A percentile compares a stretch with the other conserved stretches of the same genome.
phyloP scores from a whole-genome alignment of 1,139 yeast genomes.

The Scheffersomyces titani region DNA sequence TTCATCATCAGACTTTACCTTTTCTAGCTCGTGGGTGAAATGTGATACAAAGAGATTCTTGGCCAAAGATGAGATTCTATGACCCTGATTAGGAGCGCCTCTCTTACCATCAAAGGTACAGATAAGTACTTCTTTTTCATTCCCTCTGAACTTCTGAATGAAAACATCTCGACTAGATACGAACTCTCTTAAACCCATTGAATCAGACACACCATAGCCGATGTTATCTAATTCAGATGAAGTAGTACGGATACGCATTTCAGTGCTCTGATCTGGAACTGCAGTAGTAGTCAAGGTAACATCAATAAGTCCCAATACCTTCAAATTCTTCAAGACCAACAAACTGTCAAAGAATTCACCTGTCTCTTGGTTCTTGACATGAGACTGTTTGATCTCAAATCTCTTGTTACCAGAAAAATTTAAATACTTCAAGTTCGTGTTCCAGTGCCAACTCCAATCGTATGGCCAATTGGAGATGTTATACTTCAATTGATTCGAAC shows the following conservation, averaged over 20 bases:
- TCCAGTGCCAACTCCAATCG: slow-evolving; percentile 98
- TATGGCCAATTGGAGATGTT: slow-evolving; percentile 93
- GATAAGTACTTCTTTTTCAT: slow-evolving; percentile 66
- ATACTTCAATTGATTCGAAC: slow-evolving; percentile 86
- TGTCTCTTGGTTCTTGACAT: slow-evolving; percentile 46
- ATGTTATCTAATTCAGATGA: slow-evolving; percentile 79
- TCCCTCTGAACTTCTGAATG: slow-evolving; percentile 84
- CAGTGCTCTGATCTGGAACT: slow-evolving; percentile 85
- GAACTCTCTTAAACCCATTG: slow-evolving; percentile 67
- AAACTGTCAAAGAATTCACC: slow-evolving; percentile 72
- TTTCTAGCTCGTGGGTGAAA: slow-evolving; percentile 63
- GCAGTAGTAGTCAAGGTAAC: slow-evolving; percentile 83
- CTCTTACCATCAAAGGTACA: slow-evolving; percentile 88
- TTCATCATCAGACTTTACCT: slow-evolving; percentile 44
- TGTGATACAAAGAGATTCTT: slow-evolving; percentile 70
- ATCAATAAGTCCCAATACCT: slow-evolving; percentile 87
- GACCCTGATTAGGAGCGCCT: slow-evolving; percentile 59
- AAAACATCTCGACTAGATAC: slow-evolving; percentile 83
- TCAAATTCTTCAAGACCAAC: slow-evolving; percentile 67
- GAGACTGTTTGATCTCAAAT: slow-evolving; percentile 77
- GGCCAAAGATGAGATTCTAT: slow-evolving; percentile 68
- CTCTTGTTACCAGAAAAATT: slow-evolving; percentile 92
- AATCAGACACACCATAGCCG: slow-evolving; percentile 91
- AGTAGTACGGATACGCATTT: slow-evolving; percentile 87
- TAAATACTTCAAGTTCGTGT: slow-evolving; percentile 71